phyloP scores from a whole-genome alignment of 2,329 filamentous ascomycete species.

The Zasmidium cellare region DNA sequence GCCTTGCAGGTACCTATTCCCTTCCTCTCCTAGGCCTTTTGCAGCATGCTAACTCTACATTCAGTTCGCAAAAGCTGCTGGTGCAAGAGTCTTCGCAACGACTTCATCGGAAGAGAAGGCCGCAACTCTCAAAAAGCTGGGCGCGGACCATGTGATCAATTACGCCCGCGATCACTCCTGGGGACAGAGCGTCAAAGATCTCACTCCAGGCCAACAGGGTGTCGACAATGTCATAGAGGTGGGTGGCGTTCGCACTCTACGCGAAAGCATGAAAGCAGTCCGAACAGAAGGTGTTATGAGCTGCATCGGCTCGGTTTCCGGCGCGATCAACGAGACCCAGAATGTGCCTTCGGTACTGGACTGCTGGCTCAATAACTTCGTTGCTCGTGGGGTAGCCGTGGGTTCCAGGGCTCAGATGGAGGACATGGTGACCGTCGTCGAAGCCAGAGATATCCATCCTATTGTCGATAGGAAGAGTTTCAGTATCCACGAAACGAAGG shows the following conservation, averaged over 20 bases:
- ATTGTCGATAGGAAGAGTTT: neutral
- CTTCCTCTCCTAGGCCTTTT: neutral
- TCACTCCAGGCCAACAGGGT: constrained; percentile 54
- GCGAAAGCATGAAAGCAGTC: neutral
- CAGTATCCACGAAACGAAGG: neutral
- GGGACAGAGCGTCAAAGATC: constrained; percentile 54
- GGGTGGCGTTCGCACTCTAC: neutral
- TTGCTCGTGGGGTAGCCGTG: neutral
- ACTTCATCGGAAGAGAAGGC: constrained; percentile 55
- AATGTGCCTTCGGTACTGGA: neutral
- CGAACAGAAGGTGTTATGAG: neutral
- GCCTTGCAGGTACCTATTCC: constrained; percentile 46
- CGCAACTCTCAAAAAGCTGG: constrained; percentile 51
- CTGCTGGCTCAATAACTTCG: neutral
- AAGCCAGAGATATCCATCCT: neutral
- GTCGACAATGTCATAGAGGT: constrained; percentile 58
- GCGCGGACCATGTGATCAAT: constrained; percentile 59
- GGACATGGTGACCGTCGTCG: neutral
- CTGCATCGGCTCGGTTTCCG: neutral
- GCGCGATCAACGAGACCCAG: neutral
- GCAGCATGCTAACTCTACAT: neutral
- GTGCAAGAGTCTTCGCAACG: constrained; percentile 59
- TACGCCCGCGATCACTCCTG: constrained; percentile 55
- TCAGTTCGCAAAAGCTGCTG: constrained; percentile 54
- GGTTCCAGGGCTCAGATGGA: neutral